These are phyloP conservation scores for Coemansia biformis DNA, from an alignment of 192 early-diverging fungal genomes.

Conservation along the genomic window DNA sequence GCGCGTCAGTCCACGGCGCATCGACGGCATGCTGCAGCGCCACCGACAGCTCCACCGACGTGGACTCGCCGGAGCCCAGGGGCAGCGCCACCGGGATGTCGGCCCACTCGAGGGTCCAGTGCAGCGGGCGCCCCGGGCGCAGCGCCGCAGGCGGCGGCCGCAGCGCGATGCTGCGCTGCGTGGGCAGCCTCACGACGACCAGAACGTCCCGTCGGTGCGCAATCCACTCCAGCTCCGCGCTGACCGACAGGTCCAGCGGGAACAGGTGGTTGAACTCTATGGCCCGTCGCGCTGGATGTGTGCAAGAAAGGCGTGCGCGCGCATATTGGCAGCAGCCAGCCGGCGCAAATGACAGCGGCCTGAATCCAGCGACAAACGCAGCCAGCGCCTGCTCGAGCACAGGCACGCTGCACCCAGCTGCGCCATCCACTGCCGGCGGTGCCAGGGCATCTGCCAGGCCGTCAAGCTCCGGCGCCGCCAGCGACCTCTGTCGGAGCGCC, in stretches of 20 bases:
- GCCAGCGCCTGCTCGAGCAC: not conserved
- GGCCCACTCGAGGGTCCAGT: slow-evolving; percentile 35
- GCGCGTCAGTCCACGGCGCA: slow-evolving; percentile 29
- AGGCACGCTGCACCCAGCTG: too few species aligned
- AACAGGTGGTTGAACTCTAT: slow-evolving; percentile 41
- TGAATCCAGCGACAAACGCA: slow-evolving; percentile 18
- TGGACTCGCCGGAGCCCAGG: slow-evolving; percentile 38
- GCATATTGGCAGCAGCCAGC: slow-evolving; percentile 21
- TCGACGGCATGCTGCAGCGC: slow-evolving; percentile 13
- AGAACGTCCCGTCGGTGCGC: slow-evolving; percentile 10
- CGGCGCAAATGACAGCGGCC: slow-evolving; percentile 15
- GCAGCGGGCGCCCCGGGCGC: slow-evolving; percentile 12
- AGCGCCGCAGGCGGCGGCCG: slow-evolving; percentile 7
- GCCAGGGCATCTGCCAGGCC: not conserved
- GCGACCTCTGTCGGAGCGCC: not conserved
- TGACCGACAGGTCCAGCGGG: slow-evolving; percentile 20
- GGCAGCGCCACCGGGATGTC: slow-evolving; percentile 24
- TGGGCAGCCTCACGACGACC: slow-evolving; percentile 21
- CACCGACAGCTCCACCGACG: slow-evolving; percentile 11
- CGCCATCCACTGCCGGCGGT: not conserved
- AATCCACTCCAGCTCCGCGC: slow-evolving; percentile 19
- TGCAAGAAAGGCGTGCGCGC: not conserved
- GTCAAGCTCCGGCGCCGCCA: slow-evolving; percentile 5
- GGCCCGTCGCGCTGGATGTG: not conserved
- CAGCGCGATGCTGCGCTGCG: slow-evolving; percentile 7